phyloP scores from a whole-genome alignment of 83 land plant species.

The Thuja plicata region DNA sequence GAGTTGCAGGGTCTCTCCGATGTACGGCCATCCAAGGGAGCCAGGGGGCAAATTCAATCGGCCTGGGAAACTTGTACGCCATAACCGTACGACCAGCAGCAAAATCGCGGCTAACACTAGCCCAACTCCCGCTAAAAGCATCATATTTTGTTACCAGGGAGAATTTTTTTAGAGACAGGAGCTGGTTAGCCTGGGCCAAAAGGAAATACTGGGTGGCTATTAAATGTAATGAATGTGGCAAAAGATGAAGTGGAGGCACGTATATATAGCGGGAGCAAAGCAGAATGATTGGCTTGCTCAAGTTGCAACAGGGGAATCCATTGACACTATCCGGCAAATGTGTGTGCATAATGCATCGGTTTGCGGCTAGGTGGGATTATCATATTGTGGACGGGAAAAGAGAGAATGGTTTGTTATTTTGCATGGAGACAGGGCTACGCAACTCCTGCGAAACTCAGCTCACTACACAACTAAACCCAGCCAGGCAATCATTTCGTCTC shows the following conservation, averaged over 20 bases:
- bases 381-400: too few relatives aligned
- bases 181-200: background rate
- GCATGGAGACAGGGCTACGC: too few relatives aligned
- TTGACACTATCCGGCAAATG: background rate
- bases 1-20: conserved; percentile 84
- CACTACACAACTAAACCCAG: too few relatives aligned
- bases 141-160: background rate
- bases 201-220: background rate
- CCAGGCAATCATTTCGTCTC: too few relatives aligned
- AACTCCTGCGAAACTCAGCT: too few relatives aligned
- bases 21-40: conserved; percentile 84
- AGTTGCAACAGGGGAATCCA: background rate
- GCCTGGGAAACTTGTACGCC: background rate
- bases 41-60: conserved; percentile 66
- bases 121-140: background rate
- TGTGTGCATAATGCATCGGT: background rate
- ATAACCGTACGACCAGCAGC: background rate
- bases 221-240: background rate
- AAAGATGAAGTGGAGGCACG: background rate
- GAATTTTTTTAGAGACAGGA: background rate
- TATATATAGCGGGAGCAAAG: background rate
- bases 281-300: background rate
- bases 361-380: background rate
- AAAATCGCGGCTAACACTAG: background rate
- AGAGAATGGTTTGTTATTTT: too few relatives aligned